Conservation (phyloP, 306 rosid species). For the Styphnolobium japonicum region DNA sequence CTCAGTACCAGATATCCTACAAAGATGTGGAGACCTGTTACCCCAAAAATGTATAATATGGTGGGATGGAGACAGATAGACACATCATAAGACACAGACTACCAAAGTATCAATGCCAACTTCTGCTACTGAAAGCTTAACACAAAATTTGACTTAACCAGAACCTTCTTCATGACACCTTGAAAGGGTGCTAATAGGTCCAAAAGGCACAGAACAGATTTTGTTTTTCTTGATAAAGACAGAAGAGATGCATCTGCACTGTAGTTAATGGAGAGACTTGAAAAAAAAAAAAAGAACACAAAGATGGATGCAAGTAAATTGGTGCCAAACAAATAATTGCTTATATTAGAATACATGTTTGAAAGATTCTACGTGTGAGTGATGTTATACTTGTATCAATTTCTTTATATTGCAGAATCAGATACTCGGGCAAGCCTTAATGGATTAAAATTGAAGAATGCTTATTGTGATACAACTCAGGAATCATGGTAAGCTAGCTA, state of each 20-base stretch:
- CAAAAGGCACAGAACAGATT: neutral
- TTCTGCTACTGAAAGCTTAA: neutral
- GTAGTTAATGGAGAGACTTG: neutral
- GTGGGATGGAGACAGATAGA: slow-evolving; percentile 3
- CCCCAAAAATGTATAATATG: neutral
- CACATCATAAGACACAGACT: neutral
- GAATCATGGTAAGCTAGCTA: neutral
- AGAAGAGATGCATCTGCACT: slow-evolving; percentile 1
- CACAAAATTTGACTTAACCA: neutral
- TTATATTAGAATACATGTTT: neutral
- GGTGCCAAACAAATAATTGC: neutral
- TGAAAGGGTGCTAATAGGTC: neutral
- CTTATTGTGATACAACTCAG: neutral
- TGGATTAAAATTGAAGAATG: neutral
- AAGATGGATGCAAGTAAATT: neutral
- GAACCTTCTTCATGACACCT: neutral
- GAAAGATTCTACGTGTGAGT: neutral
- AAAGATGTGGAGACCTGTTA: slow-evolving; percentile 2
- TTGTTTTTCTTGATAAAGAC: neutral
- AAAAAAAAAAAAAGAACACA: neutral
- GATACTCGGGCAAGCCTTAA: neutral
- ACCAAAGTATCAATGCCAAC: neutral
- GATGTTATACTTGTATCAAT: neutral
- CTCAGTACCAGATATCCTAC: neutral
- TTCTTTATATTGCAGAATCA: slow-evolving; percentile 11